These are phyloP conservation scores for Vitis riparia DNA, from an alignment of 164 flowering plant genomes.

Conservation along the genomic window DNA sequence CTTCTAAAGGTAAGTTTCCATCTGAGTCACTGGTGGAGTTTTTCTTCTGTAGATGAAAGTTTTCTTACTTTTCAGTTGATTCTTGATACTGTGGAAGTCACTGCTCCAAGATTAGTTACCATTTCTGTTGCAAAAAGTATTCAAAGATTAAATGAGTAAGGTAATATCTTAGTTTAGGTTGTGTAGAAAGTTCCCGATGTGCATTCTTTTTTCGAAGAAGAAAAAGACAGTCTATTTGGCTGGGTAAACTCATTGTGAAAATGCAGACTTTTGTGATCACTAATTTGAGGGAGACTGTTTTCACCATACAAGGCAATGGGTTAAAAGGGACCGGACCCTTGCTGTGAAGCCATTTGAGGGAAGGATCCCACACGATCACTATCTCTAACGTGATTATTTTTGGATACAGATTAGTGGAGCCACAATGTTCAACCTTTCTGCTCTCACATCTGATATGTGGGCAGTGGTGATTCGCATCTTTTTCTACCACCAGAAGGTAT, in stretches of 20 bases:
- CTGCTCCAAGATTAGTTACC: neutral
- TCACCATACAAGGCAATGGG: no score
- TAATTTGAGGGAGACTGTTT: no score
- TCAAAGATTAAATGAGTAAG: neutral
- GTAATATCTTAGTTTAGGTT: neutral
- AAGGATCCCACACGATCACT: neutral
- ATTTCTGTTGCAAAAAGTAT: neutral
- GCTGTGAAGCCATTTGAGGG: no score
- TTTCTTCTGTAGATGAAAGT: neutral
- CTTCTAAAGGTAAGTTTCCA: conserved; percentile 58
- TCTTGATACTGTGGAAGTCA: neutral
- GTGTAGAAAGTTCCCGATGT: neutral
- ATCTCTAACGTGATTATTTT: conserved; percentile 3
- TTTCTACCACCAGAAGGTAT: conserved; percentile 69
- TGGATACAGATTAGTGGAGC: conserved; percentile 63
- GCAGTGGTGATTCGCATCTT: conserved; percentile 65
- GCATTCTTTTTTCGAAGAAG: no score
- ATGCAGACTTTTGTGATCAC: no score
- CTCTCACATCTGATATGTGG: conserved; percentile 87
- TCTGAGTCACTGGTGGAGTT: neutral
- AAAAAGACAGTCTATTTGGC: no score
- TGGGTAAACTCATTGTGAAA: no score
- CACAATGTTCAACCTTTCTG: conserved; percentile 68
- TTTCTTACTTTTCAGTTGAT: neutral
- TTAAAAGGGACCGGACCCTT: no score